phyloP scores from a whole-genome alignment of 2,329 filamentous ascomycete species.

The Aspergillus pseudoviridinutans region DNA sequence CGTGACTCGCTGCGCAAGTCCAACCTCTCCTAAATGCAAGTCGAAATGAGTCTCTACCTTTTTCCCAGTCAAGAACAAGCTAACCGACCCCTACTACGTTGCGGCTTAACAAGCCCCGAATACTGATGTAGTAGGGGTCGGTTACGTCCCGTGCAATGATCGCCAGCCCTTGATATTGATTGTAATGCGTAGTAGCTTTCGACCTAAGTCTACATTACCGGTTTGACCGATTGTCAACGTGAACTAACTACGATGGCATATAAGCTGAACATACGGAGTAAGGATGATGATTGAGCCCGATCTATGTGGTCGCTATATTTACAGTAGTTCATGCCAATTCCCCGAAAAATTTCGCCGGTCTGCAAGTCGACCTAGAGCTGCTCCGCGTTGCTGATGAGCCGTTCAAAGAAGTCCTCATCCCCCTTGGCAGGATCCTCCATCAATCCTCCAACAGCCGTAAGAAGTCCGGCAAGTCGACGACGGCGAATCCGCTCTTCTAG shows the following conservation, averaged over 20 bases:
- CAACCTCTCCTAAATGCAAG: not conserved
- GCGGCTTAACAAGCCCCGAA: no score
- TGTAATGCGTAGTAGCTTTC: not conserved
- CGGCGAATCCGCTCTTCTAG: constrained; percentile 70
- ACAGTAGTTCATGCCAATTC: not conserved
- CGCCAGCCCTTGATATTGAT: not conserved
- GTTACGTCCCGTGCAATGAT: not conserved
- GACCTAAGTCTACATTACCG: not conserved
- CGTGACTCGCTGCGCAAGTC: not conserved
- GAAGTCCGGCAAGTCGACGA: constrained; percentile 52
- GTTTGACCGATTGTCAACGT: not conserved
- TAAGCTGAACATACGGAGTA: no score
- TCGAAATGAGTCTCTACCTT: not conserved
- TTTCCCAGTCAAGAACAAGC: not conserved
- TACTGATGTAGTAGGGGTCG: no score
- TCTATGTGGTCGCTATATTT: not conserved
- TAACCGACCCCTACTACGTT: no score
- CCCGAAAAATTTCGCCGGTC: not conserved
- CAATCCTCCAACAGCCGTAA: constrained; percentile 26
- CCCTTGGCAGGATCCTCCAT: constrained; percentile 12
- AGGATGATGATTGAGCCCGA: not conserved
- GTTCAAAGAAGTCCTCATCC: constrained; percentile 25
- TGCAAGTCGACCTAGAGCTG: constrained; percentile 21
- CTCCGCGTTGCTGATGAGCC: constrained; percentile 29
- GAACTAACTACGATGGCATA: no score